These are phyloP conservation scores for Aspergillus ustus DNA, from an alignment of 2,329 filamentous ascomycete genomes.

Conservation along the genomic window DNA sequence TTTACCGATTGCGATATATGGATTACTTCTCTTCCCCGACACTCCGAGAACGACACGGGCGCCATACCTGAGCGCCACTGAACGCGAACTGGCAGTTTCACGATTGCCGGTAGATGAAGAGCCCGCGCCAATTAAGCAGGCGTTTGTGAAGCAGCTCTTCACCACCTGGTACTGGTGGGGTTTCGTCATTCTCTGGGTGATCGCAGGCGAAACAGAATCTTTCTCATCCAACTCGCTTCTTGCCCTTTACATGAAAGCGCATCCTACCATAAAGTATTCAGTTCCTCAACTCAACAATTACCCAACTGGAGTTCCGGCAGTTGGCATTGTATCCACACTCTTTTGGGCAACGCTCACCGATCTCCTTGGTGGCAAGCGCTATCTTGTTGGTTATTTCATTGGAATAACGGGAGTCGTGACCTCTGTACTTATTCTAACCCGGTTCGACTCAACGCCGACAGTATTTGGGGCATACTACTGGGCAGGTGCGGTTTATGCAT, in stretches of 20 bases:
- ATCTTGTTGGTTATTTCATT: conserved; percentile 70
- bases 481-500: conserved; percentile 72
- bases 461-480: conserved; percentile 72
- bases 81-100: conserved; percentile 36
- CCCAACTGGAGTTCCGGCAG: conserved; percentile 57
- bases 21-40: conserved; percentile 48
- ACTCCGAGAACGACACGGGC: conserved; percentile 42
- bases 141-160: conserved; percentile 38
- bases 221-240: conserved; percentile 68
- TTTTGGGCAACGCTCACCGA: conserved; percentile 74
- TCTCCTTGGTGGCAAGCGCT: conserved; percentile 61
- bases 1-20: conserved; percentile 49
- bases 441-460: conserved; percentile 56
- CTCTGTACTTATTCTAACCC: conserved; percentile 63
- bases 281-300: conserved; percentile 59
- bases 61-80: conserved; percentile 37
- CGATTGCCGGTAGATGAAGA: conserved; percentile 33
- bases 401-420: conserved; percentile 67
- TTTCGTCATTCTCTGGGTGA: conserved; percentile 53
- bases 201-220: conserved; percentile 73
- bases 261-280: conserved; percentile 52
- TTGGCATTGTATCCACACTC: conserved; percentile 61
- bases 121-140: conserved; percentile 25
- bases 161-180: conserved; percentile 43
- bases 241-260: conserved; percentile 55